phyloP scores from a whole-genome alignment of 257 asterid genomes.

The Ophiorrhiza pumila region DNA sequence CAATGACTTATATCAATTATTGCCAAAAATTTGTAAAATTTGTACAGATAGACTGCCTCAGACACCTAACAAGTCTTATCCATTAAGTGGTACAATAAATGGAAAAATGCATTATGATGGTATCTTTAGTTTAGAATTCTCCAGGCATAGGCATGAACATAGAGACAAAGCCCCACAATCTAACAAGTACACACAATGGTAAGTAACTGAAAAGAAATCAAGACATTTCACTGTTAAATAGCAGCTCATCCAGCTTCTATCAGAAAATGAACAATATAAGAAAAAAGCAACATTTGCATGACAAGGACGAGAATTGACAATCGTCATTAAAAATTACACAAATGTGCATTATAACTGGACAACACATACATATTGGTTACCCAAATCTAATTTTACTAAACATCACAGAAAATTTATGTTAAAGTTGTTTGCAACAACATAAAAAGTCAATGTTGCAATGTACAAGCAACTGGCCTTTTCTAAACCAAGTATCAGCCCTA shows the following conservation, averaged over 20 bases:
- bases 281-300: constrained; percentile 5
- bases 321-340: not conserved
- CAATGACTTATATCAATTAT: not conserved
- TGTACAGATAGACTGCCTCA: not conserved
- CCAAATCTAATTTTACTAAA: not conserved
- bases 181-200: not conserved
- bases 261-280: constrained; percentile 2
- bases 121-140: not conserved
- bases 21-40: not conserved
- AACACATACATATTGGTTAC: not conserved
- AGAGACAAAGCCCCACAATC: not conserved
- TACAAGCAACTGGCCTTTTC: constrained; percentile 12
- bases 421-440: not conserved
- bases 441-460: not conserved
- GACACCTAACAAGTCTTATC: not conserved
- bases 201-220: not conserved
- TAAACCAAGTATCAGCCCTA: constrained; percentile 17
- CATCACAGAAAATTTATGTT: not conserved
- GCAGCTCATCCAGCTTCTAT: constrained; percentile 1
- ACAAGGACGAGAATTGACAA: not conserved
- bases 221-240: not conserved
- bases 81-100: not conserved
- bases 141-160: not conserved
- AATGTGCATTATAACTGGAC: not conserved
- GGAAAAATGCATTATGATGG: not conserved